Evolutionary conservation across 495 filamentous ascomycete species (phyloP), one percentile per base, ranked within the genome.

Genomic region (Penicillium arizonense): DNA sequence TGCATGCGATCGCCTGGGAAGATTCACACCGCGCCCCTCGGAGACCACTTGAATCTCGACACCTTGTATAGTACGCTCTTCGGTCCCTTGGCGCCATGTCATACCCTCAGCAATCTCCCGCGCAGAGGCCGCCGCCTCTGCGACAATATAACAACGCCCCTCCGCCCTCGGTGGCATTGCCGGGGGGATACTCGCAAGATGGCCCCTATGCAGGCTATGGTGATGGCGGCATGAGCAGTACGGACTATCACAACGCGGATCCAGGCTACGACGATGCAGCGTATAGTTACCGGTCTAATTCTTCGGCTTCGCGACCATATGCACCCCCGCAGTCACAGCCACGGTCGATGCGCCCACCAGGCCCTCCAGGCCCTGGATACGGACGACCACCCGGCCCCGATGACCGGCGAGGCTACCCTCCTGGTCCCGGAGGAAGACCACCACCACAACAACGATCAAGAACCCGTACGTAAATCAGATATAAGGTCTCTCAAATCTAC

Each of bases 311-410:
- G 24, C 71, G 71, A 38, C 74, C 78, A 24, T 78, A 79, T 12
- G 74, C 73, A 44, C 77, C 67, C 16, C 58, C 67, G 5, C 56
- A 66, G 44, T 61, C 64, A 11, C 69, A 67, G 44, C 63, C 71
- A n/a, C 67, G 70, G 42, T 57, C 70, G 14, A 68, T 62, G 65
- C 65, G 52, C 57, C 65, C 47, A 46, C 65, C 76, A 13, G 80
- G 77, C 42, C 73, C 84, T 56, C 76, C 78, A 52, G 75, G 77
- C 45, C 76, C 79, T 44, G 74, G 73, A 18, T 71, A 70, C 39
- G 74, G 75, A 41, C 67, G 67, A 35, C 67, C 66, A 18, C 65
- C 67, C 12, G 38, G 45, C 8, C 55, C 57, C 39, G 61, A 71
- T 39, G 36, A 50, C 23, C 55, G 68, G 12, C 62, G 65, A 38